Evolutionary conservation across 2,329 filamentous ascomycete genomes (phyloP).

Genomic region (Paracamarosporium sp.): DNA sequence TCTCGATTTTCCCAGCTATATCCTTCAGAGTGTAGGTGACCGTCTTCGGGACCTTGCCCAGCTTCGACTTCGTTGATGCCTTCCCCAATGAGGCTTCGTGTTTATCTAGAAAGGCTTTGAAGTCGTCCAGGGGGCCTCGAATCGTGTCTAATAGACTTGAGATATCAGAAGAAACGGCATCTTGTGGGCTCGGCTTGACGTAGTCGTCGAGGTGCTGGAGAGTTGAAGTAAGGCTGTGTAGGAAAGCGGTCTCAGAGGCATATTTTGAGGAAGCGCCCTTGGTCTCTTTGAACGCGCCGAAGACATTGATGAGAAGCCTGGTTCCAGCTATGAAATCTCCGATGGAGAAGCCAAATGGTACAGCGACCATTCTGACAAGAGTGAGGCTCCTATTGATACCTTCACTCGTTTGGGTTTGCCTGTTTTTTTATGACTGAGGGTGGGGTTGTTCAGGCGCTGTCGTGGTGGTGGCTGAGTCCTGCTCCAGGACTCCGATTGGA

Average conservation of each 20-base stretch:
- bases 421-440: too few relatives aligned
- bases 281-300: conserved; percentile 6
- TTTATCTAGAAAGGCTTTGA: conserved; percentile 5
- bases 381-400: too few relatives aligned
- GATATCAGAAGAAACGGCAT: background rate
- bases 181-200: background rate
- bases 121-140: background rate
- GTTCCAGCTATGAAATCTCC: conserved; percentile 6
- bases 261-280: conserved; percentile 1
- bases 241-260: conserved; percentile 1
- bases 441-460: too few relatives aligned
- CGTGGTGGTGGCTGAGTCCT: too few relatives aligned
- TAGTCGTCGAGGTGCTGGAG: background rate
- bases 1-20: conserved; percentile 4
- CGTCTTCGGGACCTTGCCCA: background rate
- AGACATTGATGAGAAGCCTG: background rate
- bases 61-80: background rate
- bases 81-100: conserved; percentile 1
- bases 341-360: conserved; percentile 1
- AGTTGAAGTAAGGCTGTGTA: conserved; percentile 4
- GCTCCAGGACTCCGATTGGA: too few relatives aligned
- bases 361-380: conserved; percentile 2
- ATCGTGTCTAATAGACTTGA: background rate
- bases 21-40: background rate
- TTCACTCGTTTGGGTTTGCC: too few relatives aligned